Percentiles rank a stretch among this genome's conserved stretches.
These are phyloP conservation scores for Ganoderma resinaceum DNA, from an alignment of 1,284 basidiomycete genomes.

Conservation along the genomic window DNA sequence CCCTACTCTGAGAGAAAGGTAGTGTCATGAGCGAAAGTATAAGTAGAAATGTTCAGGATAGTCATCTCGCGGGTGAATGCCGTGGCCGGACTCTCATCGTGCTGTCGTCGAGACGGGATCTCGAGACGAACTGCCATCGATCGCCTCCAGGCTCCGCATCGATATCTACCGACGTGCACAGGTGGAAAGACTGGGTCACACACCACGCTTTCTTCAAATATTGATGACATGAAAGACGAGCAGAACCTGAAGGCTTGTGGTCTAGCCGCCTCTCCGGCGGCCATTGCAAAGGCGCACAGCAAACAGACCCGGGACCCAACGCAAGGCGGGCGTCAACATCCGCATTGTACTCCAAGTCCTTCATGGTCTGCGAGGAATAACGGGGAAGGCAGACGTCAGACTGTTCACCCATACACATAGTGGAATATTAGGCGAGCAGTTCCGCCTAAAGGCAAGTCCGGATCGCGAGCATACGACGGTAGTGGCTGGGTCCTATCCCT, in stretches of 20 bases:
- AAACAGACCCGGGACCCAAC: background rate
- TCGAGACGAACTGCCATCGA: background rate
- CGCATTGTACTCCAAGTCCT: background rate
- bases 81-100: background rate
- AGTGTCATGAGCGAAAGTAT: too few species aligned
- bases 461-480: too few species aligned
- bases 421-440: too few species aligned
- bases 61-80: background rate
- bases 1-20: too few species aligned
- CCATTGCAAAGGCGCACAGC: background rate
- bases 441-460: too few species aligned
- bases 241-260: background rate
- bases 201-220: background rate
- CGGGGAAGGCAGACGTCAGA: too few species aligned
- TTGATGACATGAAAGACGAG: background rate
- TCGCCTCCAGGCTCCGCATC: background rate
- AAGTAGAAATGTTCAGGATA: background rate
- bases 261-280: background rate
- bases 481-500: too few species aligned
- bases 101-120: background rate
- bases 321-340: background rate
- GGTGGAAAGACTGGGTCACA: background rate
- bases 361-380: too few species aligned
- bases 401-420: too few species aligned
- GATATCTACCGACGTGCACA: background rate